Conservation (phyloP, 495 filamentous ascomycete species). For the Niebla homalea region DNA sequence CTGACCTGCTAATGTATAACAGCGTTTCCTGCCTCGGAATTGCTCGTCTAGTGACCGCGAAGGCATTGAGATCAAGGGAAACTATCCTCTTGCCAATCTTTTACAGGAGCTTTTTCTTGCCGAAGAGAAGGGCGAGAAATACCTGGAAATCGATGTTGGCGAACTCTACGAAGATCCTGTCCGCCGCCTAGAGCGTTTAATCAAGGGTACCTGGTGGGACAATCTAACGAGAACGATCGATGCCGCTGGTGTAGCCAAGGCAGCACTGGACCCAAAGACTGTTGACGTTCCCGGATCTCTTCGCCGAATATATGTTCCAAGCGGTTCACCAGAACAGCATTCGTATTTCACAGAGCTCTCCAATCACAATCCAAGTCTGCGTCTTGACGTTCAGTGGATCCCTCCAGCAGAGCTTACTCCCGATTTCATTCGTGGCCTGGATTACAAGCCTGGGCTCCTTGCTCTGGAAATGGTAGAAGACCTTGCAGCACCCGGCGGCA, state of each 20-base stretch:
- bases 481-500: conserved; percentile 43
- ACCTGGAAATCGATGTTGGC: conserved; percentile 76
- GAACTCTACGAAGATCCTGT: conserved; percentile 88
- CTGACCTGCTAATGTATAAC: conserved; percentile 25
- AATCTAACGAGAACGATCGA: conserved; percentile 81
- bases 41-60: neutral
- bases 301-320: conserved; percentile 83
- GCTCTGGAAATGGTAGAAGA: conserved; percentile 80
- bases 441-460: conserved; percentile 73
- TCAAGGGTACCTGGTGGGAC: conserved; percentile 80
- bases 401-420: conserved; percentile 55
- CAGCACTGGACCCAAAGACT: conserved; percentile 68
- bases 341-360: conserved; percentile 77
- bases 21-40: conserved; percentile 1
- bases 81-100: conserved; percentile 90
- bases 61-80: conserved; percentile 63
- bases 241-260: conserved; percentile 70
- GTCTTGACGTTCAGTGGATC: conserved; percentile 72
- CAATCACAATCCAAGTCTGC: conserved; percentile 57
- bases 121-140: conserved; percentile 67
- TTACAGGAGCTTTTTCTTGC: conserved; percentile 87
- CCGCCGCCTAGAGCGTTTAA: conserved; percentile 67
- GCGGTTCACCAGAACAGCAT: conserved; percentile 71
- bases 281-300: conserved; percentile 79
- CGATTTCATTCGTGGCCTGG: conserved; percentile 59